phyloP scores from a whole-genome alignment of 495 filamentous ascomycete genomes.

The Cairneyella variabilis region DNA sequence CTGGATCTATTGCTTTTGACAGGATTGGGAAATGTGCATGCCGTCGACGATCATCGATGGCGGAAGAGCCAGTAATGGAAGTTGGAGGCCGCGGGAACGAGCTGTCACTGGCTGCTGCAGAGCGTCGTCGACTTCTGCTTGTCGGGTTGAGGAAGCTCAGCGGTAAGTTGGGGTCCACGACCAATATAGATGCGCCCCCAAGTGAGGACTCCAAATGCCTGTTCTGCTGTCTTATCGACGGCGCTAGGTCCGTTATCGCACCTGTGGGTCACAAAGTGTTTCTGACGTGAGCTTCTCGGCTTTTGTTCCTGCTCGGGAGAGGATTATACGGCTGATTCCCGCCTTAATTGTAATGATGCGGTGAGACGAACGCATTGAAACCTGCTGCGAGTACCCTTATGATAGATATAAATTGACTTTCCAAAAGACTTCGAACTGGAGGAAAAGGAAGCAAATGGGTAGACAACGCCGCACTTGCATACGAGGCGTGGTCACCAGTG shows the following conservation, averaged over 20 bases:
- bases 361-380: no score
- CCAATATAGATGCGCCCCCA: no score
- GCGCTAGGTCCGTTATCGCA: slow-evolving; percentile 22
- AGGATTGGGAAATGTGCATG: slow-evolving; percentile 10
- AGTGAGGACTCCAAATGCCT: background rate
- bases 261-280: slow-evolving; percentile 17
- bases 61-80: no score
- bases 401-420: no score
- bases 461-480: background rate
- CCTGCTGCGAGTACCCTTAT: no score
- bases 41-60: slow-evolving; percentile 7
- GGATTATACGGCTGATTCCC: no score
- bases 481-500: no score
- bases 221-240: slow-evolving; percentile 22
- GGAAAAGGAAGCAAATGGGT: background rate
- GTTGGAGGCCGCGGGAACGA: background rate
- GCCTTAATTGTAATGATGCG: no score
- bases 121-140: background rate
- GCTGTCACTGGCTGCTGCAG: slow-evolving; percentile 2
- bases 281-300: slow-evolving; percentile 13
- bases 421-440: no score
- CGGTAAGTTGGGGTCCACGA: no score
- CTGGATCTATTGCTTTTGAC: slow-evolving; percentile 20
- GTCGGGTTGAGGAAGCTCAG: slow-evolving; percentile 16
- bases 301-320: background rate